Evolutionary conservation across 306 rosid species (phyloP).

Genomic region (Echinosophora koreensis): DNA sequence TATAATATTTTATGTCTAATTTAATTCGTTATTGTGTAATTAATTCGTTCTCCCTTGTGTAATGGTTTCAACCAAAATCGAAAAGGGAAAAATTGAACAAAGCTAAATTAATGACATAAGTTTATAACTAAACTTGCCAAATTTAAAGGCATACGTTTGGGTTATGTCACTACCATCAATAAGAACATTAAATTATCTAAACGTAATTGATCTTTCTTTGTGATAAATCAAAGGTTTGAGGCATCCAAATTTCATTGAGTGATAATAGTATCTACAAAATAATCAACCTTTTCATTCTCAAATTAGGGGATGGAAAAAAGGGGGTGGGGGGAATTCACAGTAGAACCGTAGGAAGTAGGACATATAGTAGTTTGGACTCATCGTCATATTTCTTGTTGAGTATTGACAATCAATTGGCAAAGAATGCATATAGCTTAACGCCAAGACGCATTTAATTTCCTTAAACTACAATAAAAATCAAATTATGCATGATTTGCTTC

Average conservation of each 20-base stretch:
- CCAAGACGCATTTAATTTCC: slow-evolving; percentile 39
- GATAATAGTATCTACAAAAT: not conserved
- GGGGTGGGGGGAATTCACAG: not conserved
- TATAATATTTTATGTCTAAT: not conserved
- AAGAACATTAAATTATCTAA: not conserved
- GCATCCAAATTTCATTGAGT: not conserved
- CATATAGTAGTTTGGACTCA: not conserved
- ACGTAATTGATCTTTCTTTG: not conserved
- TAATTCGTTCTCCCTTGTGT: not conserved
- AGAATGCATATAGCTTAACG: not conserved
- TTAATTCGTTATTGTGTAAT: not conserved
- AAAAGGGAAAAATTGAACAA: not conserved
- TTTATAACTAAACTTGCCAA: not conserved
- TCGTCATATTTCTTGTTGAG: slow-evolving; percentile 25
- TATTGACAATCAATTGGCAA: not conserved
- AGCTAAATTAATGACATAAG: not conserved
- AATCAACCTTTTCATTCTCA: not conserved
- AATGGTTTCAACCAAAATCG: too few relatives aligned
- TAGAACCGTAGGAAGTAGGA: not conserved
- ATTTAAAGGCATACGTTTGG: not conserved
- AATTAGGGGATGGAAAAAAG: not conserved
- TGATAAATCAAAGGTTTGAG: not conserved
- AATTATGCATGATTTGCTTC: slow-evolving; percentile 33
- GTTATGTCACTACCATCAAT: not conserved
- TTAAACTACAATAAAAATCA: slow-evolving; percentile 12